phyloP scores from a whole-genome alignment of 2,329 filamentous ascomycete genomes.

The Ampelomyces quisqualis region DNA sequence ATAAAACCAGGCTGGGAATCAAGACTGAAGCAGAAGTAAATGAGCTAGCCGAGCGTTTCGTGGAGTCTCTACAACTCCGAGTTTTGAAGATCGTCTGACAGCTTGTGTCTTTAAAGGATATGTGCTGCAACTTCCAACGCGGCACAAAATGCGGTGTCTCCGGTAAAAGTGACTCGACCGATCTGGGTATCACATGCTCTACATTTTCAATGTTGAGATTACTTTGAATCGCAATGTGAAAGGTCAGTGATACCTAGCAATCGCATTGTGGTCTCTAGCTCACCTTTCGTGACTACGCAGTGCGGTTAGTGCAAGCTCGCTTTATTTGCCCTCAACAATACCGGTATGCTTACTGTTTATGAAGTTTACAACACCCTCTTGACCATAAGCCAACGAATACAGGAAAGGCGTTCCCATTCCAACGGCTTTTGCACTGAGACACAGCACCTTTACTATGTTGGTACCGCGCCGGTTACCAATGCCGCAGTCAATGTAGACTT shows the following conservation, averaged over 20 bases:
- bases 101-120: too few species aligned
- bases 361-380: conserved; percentile 49
- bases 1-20: background rate
- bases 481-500: conserved; percentile 66
- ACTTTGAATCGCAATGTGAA: conserved; percentile 58
- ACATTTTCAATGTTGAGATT: conserved; percentile 52
- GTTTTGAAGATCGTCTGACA: background rate
- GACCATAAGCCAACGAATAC: conserved; percentile 62
- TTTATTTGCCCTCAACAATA: too few species aligned
- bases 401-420: conserved; percentile 64
- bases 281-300: conserved; percentile 15
- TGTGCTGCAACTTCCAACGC: conserved; percentile 23
- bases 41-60: background rate
- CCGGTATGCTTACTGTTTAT: conserved; percentile 11
- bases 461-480: conserved; percentile 65
- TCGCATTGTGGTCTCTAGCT: conserved; percentile 52
- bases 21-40: background rate
- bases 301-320: background rate
- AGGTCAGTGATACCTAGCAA: conserved; percentile 62
- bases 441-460: conserved; percentile 54
- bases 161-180: conserved; percentile 7
- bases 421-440: conserved; percentile 58
- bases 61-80: background rate
- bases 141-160: conserved; percentile 6
- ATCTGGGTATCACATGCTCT: conserved; percentile 16